These are phyloP conservation scores for Claviceps pazoutovae DNA, from an alignment of 2,329 filamentous ascomycete genomes.

Conservation along the genomic window DNA sequence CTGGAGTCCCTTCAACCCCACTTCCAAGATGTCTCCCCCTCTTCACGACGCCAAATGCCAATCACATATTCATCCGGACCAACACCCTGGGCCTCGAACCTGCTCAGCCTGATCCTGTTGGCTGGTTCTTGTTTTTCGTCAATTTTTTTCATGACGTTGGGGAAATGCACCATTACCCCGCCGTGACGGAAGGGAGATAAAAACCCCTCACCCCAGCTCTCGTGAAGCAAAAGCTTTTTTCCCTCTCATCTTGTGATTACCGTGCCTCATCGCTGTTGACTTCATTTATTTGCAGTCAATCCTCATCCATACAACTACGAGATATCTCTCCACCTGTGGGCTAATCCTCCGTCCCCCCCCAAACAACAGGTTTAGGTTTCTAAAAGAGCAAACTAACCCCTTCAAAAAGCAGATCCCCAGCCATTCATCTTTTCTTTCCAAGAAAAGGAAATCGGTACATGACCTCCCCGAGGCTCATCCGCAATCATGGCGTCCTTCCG, in stretches of 20 bases:
- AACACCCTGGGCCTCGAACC: background rate
- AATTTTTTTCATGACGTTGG: too few relatives aligned
- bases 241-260: background rate
- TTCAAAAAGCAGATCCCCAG: background rate
- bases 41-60: background rate
- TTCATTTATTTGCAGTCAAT: background rate
- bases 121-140: too few relatives aligned
- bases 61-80: background rate
- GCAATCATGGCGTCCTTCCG: constrained; percentile 21
- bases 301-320: background rate
- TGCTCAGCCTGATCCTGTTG: too few relatives aligned
- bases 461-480: constrained; percentile 9
- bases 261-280: background rate
- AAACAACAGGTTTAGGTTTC: too few relatives aligned
- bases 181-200: background rate
- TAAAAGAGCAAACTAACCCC: too few relatives aligned
- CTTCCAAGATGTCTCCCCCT: background rate
- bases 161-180: background rate
- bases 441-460: constrained; percentile 13
- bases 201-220: constrained; percentile 2
- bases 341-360: background rate
- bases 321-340: background rate
- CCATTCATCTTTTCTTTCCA: background rate
- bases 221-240: background rate
- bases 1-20: background rate